phyloP scores from a whole-genome alignment of 805 yeast species.

The Kodamaea neixiangensis region DNA sequence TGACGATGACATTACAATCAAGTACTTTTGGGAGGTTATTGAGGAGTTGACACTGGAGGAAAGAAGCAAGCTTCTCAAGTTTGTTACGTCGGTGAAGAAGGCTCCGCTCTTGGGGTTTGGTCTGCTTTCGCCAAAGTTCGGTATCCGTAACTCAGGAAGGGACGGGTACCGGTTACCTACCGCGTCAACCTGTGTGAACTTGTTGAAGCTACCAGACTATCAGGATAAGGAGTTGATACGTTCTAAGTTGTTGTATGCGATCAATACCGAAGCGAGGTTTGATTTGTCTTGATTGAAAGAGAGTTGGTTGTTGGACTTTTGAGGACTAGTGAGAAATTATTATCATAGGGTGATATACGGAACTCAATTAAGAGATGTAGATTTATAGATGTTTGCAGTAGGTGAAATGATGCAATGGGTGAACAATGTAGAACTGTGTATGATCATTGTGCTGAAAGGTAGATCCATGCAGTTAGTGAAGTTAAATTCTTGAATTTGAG shows the following conservation, averaged over 20 bases:
- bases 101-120: constrained; percentile 90
- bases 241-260: constrained; percentile 72
- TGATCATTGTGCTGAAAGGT: neutral
- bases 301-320: too few species aligned
- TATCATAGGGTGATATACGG: neutral
- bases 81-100: constrained; percentile 88
- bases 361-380: neutral
- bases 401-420: neutral
- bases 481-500: too few species aligned
- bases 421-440: neutral
- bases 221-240: constrained; percentile 58
- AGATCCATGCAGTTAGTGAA: too few species aligned
- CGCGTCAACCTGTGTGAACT: constrained; percentile 89
- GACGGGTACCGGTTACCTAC: constrained; percentile 72
- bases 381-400: neutral
- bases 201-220: constrained; percentile 85
- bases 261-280: constrained; percentile 82
- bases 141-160: constrained; percentile 68
- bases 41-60: constrained; percentile 67
- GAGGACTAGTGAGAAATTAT: too few species aligned
- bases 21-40: constrained; percentile 73
- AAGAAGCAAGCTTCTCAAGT: constrained; percentile 67
- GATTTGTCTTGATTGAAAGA: constrained; percentile 47
- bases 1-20: constrained; percentile 58
- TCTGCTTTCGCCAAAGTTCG: constrained; percentile 64